phyloP scores from a whole-genome alignment of 345 rosid species.

The Nasturtium officinale region DNA sequence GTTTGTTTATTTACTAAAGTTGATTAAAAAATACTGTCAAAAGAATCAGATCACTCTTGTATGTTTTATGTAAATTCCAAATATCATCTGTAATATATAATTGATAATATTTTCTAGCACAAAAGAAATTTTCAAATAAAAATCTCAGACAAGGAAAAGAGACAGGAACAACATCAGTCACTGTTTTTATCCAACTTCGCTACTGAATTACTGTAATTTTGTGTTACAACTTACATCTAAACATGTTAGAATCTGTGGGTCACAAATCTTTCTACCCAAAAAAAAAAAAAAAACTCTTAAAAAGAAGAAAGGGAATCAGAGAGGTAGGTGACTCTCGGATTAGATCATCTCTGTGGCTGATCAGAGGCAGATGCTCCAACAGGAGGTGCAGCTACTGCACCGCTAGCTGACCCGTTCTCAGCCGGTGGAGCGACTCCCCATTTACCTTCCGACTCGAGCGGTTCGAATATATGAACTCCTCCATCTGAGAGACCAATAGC shows the following conservation, averaged over 20 bases:
- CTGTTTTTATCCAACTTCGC: conserved; percentile 19
- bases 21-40: background rate
- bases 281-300: background rate
- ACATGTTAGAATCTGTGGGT: conserved; percentile 39
- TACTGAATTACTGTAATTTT: conserved; percentile 13
- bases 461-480: conserved; percentile 92
- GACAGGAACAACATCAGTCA: background rate
- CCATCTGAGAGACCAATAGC: conserved; percentile 95
- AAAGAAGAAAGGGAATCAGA: conserved; percentile 8
- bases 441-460: conserved; percentile 89
- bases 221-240: conserved; percentile 44
- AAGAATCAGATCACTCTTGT: conserved; percentile 9
- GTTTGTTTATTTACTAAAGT: conserved; percentile 9
- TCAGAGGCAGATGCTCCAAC: conserved; percentile 82
- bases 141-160: background rate
- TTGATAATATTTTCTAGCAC: background rate
- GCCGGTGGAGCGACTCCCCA: conserved; percentile 91
- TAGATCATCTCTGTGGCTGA: conserved; percentile 77
- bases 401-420: conserved; percentile 86
- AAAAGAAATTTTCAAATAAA: background rate
- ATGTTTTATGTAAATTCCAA: conserved; percentile 1
- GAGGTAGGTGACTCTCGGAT: conserved; percentile 11
- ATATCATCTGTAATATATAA: background rate
- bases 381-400: conserved; percentile 57
- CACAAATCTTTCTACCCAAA: conserved; percentile 36